Evolutionary conservation across 805 yeast species (phyloP).

Genomic region (Lipomyces spencermartinsiae): DNA sequence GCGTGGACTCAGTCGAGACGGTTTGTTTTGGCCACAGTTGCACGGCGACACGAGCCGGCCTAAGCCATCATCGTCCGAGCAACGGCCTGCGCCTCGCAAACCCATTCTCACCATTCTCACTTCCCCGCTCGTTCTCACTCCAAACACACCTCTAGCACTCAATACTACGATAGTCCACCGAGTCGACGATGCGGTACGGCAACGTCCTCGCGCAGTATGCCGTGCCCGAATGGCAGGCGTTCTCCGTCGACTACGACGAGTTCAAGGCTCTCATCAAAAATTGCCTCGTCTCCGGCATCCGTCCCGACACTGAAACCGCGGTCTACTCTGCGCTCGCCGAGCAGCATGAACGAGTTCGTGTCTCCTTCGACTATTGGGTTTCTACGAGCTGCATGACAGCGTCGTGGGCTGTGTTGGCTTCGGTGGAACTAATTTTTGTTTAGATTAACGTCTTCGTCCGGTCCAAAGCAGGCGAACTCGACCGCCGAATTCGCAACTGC

Average conservation of each 20-base stretch:
- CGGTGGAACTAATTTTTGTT: background rate
- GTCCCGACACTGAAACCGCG: constrained; percentile 39
- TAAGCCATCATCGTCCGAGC: background rate
- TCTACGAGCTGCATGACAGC: background rate
- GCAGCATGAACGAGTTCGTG: constrained; percentile 63
- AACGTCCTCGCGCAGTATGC: constrained; percentile 73
- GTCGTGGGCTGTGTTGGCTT: background rate
- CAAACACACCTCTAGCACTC: background rate
- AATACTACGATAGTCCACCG: background rate
- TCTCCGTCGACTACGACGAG: constrained; percentile 83
- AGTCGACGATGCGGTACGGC: constrained; percentile 80
- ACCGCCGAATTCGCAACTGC: constrained; percentile 54
- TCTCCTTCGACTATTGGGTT: background rate
- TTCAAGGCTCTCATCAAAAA: constrained; percentile 68
- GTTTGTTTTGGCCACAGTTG: too few relatives aligned
- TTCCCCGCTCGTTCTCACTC: constrained; percentile 3
- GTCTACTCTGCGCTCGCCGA: constrained; percentile 56
- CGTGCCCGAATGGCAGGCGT: constrained; percentile 85
- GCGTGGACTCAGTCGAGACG: too few relatives aligned
- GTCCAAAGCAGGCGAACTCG: constrained; percentile 73
- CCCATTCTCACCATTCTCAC: background rate
- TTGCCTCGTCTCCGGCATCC: constrained; percentile 53
- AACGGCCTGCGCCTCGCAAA: background rate
- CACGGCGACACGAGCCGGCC: background rate
- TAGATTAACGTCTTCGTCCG: constrained; percentile 62